A percentile compares a stretch with the other conserved stretches of the same genome.
Evolutionary conservation across 306 rosid genomes (phyloP).

Genomic region (Quercus variabilis): DNA sequence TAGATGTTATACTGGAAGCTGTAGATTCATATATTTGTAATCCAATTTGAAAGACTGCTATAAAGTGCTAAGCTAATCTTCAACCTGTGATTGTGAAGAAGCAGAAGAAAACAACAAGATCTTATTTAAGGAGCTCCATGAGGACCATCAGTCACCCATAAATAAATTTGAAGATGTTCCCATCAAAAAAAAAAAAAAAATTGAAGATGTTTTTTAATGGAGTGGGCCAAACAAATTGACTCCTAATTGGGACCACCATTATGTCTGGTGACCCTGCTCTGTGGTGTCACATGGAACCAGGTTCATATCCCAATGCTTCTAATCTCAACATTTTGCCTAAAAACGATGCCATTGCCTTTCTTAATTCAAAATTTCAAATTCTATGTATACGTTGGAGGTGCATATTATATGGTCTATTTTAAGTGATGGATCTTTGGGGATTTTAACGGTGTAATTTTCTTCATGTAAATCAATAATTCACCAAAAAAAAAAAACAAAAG

Average conservation of each 20-base stretch:
- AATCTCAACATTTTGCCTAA: constrained; percentile 11
- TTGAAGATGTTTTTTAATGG: constrained; percentile 7
- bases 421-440: neutral
- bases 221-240: constrained; percentile 37
- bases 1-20: neutral
- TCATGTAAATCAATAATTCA: neutral
- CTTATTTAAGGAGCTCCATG: neutral
- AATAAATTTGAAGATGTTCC: neutral
- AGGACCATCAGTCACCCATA: neutral
- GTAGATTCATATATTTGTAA: neutral
- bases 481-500: neutral
- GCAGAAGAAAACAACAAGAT: neutral
- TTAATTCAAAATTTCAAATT: constrained; percentile 19
- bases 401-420: neutral
- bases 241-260: constrained; percentile 23
- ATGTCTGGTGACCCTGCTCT: neutral
- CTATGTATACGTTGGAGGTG: constrained; percentile 8
- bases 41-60: neutral
- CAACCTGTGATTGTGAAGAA: neutral
- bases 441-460: neutral
- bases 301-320: constrained; percentile 12
- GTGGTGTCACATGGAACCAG: constrained; percentile 32
- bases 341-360: neutral
- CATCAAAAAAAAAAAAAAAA: no score
- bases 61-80: neutral